phyloP scores from a whole-genome alignment of 2,329 filamentous ascomycete genomes.

The Botrytis sinoallii region DNA sequence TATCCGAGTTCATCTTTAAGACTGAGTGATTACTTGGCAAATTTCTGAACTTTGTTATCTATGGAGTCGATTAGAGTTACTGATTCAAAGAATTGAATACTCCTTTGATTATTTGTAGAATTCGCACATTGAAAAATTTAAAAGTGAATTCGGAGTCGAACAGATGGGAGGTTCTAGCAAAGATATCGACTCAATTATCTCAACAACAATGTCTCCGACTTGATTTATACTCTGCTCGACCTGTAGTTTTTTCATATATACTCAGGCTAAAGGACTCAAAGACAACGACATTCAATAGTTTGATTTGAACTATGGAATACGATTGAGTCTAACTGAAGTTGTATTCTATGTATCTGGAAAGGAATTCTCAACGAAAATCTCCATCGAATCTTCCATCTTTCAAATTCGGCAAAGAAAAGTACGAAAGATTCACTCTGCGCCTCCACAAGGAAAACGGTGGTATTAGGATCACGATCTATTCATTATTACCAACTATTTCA shows the following conservation, averaged over 20 bases:
- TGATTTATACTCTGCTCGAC: background rate
- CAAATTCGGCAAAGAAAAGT: background rate
- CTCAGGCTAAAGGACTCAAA: background rate
- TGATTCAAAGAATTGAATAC: fast-evolving
- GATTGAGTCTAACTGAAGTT: background rate
- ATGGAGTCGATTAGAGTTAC: background rate
- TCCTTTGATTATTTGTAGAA: background rate
- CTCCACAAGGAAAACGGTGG: background rate
- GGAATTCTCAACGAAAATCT: background rate
- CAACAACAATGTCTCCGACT: background rate
- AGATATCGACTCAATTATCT: background rate
- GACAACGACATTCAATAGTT: too few relatives aligned
- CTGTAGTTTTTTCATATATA: background rate
- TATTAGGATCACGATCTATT: too few relatives aligned
- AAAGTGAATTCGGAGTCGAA: background rate
- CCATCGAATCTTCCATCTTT: background rate
- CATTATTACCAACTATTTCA: background rate
- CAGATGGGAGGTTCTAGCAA: too few relatives aligned
- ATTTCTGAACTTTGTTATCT: background rate
- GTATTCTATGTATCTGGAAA: background rate
- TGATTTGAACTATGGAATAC: background rate
- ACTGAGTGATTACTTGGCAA: background rate
- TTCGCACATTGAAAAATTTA: background rate
- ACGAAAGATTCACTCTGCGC: background rate
- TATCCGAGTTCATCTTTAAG: background rate